Conservation (phyloP, 192 early-diverging fungal species). For the Coemansia reversa region DNA sequence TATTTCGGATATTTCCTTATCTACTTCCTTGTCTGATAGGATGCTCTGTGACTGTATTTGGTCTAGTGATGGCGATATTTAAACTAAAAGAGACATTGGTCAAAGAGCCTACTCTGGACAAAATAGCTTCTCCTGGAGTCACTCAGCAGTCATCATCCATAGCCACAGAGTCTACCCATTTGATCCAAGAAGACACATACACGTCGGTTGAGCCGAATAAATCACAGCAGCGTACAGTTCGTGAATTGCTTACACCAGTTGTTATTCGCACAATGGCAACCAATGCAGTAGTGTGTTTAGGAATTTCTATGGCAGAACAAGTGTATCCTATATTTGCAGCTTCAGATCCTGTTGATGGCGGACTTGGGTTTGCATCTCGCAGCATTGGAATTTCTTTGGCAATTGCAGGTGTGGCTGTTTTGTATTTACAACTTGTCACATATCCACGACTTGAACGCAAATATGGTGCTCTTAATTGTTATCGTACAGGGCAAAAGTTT, state of each 20-base stretch:
- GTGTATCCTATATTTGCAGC: conserved; percentile 51
- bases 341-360: conserved; percentile 39
- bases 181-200: conserved; percentile 1
- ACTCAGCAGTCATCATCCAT: not conserved
- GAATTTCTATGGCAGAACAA: conserved; percentile 29
- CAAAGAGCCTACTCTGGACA: conserved; percentile 4
- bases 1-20: conserved; percentile 74
- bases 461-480: conserved; percentile 51
- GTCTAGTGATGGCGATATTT: conserved; percentile 63
- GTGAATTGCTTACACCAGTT: conserved; percentile 34
- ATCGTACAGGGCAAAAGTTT: conserved; percentile 25
- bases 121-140: not conserved
- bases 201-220: not conserved
- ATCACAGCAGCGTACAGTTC: conserved; percentile 5
- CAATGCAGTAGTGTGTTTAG: conserved; percentile 27
- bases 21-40: conserved; percentile 80
- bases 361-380: conserved; percentile 53
- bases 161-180: conserved; percentile 7
- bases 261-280: conserved; percentile 26
- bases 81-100: conserved; percentile 64
- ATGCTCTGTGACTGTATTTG: conserved; percentile 60
- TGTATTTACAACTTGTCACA: conserved; percentile 54
- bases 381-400: conserved; percentile 56
- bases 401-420: conserved; percentile 31
- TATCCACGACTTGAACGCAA: conserved; percentile 48